Conservation (phyloP, 345 rosid species). For the Clarkia xantiana region DNA sequence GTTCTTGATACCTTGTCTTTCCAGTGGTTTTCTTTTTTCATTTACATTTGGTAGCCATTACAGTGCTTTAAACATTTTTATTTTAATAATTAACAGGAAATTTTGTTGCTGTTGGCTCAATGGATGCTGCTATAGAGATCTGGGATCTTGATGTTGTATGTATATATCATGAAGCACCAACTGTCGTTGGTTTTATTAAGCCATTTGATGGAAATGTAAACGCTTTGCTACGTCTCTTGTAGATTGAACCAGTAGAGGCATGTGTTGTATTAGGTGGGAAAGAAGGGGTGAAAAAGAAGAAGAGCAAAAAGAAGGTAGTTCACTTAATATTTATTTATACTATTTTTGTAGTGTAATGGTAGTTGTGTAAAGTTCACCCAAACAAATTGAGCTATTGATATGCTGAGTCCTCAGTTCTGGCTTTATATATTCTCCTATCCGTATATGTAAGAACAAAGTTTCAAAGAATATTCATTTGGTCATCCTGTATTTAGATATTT, state of each 20-base stretch:
- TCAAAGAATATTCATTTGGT: too few relatives aligned
- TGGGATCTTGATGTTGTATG: conserved; percentile 94
- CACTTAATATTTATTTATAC: not conserved
- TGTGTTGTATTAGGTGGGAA: conserved; percentile 55
- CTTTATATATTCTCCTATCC: too few relatives aligned
- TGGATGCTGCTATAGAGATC: conserved; percentile 80
- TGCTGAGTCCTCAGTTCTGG: too few relatives aligned
- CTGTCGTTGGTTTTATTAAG: conserved; percentile 1
- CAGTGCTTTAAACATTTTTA: not conserved
- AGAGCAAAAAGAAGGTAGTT: conserved; percentile 37
- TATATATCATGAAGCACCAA: conserved; percentile 7
- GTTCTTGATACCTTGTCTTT: too few relatives aligned
- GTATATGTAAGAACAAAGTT: too few relatives aligned
- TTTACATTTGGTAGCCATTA: too few relatives aligned
- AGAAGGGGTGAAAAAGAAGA: conserved; percentile 33
- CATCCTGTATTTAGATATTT: too few relatives aligned
- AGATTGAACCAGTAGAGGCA: conserved; percentile 86
- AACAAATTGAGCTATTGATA: too few relatives aligned
- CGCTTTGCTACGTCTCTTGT: conserved; percentile 11
- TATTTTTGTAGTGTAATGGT: too few relatives aligned
- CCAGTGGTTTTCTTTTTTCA: too few relatives aligned
- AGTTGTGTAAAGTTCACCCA: too few relatives aligned
- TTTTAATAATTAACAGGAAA: conserved; percentile 42
- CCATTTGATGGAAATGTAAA: conserved; percentile 5
- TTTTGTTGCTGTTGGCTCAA: conserved; percentile 83